Evolutionary conservation across 2,329 filamentous ascomycete genomes (phyloP), one percentile per base, ranked within the genome.

Genomic region (Fusarium fujikuroi): DNA sequence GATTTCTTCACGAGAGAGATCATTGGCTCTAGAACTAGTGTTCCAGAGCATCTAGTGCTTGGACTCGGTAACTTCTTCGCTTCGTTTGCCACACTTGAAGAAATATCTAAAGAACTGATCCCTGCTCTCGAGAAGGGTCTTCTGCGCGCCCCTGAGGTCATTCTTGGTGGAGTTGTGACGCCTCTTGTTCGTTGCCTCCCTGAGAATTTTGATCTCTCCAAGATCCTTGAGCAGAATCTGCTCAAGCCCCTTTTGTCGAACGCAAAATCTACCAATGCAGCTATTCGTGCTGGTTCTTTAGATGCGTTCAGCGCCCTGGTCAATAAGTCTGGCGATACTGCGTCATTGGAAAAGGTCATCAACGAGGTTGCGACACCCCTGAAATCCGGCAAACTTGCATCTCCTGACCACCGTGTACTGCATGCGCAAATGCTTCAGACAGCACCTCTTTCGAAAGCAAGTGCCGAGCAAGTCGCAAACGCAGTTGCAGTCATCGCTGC

Each of bases 221-320:
- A 90, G 42, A 84, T 93, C 9, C 86, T 98, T 23, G 87, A 89
- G 59, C 86, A 87, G 32, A 93, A 92, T 69, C 86, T 99, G 40
- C 82, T 97, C 42, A 98, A 97, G 81, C 94, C 95, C 10, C 85
- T 99, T 18, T 83, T 98, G n/a, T 91, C 94, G 44, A 97, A 95
- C 79, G 87, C 95, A 81, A 98, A 97, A 82, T 98, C 96, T 3
- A 95, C 93, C 78, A 98, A 97, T 80, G 85, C 89, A 19, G 83
- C 83, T 5, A 94, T 98, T 70, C 91, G 95, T 63, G 89, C 89
- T 70, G 95, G 94, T 30, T 93, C 93, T 14, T 83, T 95, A 28
- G 86, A 88, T 43, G 92, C 92, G 12, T 97, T 98, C 80, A 87
- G 88, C 72, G 88, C 89, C 15, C 85, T 95, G n/a, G 88, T 93